Evolutionary conservation across 768 basidiomycete genomes (phyloP), one percentile per base, ranked within the genome.

Genomic region (Dentipellis fragilis): DNA sequence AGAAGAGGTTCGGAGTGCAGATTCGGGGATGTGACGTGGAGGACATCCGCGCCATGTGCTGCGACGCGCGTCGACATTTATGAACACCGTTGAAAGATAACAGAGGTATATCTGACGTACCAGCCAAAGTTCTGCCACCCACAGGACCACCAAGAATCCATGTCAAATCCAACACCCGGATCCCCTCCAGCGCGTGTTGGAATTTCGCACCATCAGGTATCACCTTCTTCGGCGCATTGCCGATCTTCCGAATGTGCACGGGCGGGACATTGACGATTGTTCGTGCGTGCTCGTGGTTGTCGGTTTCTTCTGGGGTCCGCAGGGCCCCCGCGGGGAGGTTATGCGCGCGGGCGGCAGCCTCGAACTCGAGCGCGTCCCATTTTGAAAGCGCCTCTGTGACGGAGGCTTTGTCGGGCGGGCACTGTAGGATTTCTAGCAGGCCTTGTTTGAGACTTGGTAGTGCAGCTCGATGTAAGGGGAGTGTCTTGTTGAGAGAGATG

Each of bases 21-120:
- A 10, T 68, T 69, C 0, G 79, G 80, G 0, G 81, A 82, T 10
- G 81, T 81, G 36, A 84, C 63, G 23, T 74, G 66, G 0, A 83
- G 72, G 23, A 79, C 78, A 54, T 83, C 79, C 1, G 81, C 81
- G 4, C 81, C 82, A 56, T 81, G 76, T 3, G 75, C 81, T 80
- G 55, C 6, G 16, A 21, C 16, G 16, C 39, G 12, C 34, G 11
- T 35, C 16, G 22, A 40, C 5, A 38, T 10, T 17, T 36, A 21
- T 1, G 45, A 14, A 39, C 21, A 37, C 39, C 40, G 38, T 35
- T 2, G 11, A 12, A 23, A 29, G 10, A 42, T n/a, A n/a, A 10
- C n/a, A 5, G 40, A 11, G 3, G 6, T 29, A 29, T 6, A 29
- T 29, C 29, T 6, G 16, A 54, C 63, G 11, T 53, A 80, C 82